phyloP scores from a whole-genome alignment of 192 early-diverging fungal genomes.

The Podila minutissima region DNA sequence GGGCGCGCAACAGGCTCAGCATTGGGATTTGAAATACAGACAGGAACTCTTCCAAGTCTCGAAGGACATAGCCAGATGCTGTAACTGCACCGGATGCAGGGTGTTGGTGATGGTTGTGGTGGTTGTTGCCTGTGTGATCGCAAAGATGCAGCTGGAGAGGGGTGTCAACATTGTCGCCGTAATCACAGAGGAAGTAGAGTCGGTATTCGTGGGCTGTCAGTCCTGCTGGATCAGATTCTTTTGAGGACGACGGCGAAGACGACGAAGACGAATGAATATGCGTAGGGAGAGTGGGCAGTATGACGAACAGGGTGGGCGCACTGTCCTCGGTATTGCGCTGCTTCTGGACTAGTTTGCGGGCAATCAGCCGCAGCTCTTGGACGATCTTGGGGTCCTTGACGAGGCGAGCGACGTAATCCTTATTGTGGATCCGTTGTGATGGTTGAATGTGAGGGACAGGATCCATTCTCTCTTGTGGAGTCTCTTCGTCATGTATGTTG shows the following conservation, averaged over 20 bases:
- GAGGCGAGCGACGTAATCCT: constrained; percentile 2
- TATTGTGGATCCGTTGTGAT: neutral
- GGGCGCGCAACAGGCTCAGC: constrained; percentile 16
- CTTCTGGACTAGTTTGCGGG: constrained; percentile 6
- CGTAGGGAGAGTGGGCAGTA: constrained; percentile 13
- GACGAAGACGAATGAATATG: neutral
- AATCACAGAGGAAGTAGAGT: constrained; percentile 36
- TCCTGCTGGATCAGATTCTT: neutral
- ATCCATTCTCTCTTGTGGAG: no score
- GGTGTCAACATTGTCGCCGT: constrained; percentile 1
- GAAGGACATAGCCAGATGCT: constrained; percentile 6
- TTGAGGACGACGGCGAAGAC: neutral
- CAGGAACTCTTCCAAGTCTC: constrained; percentile 9
- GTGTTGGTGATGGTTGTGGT: neutral
- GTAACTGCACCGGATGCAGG: neutral
- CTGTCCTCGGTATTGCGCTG: constrained; percentile 5
- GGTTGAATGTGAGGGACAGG: neutral
- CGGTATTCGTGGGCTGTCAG: neutral
- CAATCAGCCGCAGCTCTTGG: constrained; percentile 11
- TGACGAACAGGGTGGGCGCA: constrained; percentile 25
- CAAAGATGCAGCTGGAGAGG: constrained; percentile 16
- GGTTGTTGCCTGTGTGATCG: neutral
- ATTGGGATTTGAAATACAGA: constrained; percentile 7
- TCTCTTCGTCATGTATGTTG: neutral
- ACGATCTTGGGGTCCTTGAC: constrained; percentile 10